Conservation (phyloP, 2,329 filamentous ascomycete species). For the Pseudogymnoascus sp. region DNA sequence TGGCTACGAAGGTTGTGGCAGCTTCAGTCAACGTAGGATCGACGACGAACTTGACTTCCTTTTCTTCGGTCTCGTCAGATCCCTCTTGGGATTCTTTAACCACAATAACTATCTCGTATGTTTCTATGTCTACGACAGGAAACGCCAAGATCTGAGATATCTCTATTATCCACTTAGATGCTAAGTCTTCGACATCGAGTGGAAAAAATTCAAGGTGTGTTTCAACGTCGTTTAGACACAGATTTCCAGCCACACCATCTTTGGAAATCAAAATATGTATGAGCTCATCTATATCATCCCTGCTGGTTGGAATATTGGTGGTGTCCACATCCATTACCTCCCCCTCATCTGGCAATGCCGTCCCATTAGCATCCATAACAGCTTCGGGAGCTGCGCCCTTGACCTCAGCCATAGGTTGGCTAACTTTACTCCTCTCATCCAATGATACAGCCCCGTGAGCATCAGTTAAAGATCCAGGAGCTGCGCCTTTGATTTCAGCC, state of each 20-base stretch:
- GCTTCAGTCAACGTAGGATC: constrained; percentile 13
- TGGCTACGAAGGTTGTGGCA: constrained; percentile 21
- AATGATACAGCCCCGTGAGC: not conserved
- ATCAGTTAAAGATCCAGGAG: not conserved
- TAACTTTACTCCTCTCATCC: not conserved
- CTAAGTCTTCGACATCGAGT: not conserved
- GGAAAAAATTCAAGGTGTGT: not conserved
- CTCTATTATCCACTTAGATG: not conserved
- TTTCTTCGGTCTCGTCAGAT: constrained; percentile 1
- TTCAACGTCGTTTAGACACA: not conserved
- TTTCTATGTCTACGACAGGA: not conserved
- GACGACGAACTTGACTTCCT: constrained; percentile 21
- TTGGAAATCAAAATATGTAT: not conserved
- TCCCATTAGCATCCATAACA: constrained; percentile 17
- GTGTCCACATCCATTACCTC: constrained; percentile 25
- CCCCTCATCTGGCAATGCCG: constrained; percentile 20
- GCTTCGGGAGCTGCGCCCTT: constrained; percentile 10
- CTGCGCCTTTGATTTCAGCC: constrained; percentile 16
- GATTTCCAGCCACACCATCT: constrained; percentile 1
- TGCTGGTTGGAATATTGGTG: not conserved
- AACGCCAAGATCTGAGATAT: not conserved
- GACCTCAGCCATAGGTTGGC: constrained; percentile 16
- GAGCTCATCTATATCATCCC: not conserved
- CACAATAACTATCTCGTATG: not conserved
- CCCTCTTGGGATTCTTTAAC: not conserved